Conservation (phyloP, 805 yeast species). For the Schwanniomyces pseudopolymorphus region DNA sequence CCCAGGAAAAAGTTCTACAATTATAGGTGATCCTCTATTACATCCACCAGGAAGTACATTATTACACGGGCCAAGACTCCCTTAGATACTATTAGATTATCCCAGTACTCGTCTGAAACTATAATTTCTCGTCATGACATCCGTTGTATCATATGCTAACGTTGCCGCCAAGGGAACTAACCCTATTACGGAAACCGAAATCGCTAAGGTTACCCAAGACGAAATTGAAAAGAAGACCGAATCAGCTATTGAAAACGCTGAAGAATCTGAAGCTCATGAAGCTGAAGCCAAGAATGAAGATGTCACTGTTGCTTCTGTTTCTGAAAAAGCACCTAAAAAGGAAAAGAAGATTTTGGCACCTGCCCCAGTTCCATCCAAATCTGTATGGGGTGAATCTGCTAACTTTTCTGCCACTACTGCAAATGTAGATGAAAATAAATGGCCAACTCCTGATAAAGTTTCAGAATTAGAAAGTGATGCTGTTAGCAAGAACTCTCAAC, state of each 20-base stretch:
- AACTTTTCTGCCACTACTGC: slow-evolving; percentile 10
- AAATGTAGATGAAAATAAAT: slow-evolving; percentile 40
- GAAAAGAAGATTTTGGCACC: slow-evolving; percentile 41
- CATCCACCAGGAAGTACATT: background rate
- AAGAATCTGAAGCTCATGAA: slow-evolving; percentile 5
- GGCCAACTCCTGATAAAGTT: slow-evolving; percentile 44
- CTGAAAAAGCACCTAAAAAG: slow-evolving; percentile 12
- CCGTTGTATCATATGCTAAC: slow-evolving; percentile 41
- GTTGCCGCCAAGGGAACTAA: slow-evolving; percentile 38
- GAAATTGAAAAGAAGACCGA: background rate
- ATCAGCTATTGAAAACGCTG: background rate
- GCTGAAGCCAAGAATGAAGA: slow-evolving; percentile 9
- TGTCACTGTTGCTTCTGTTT: slow-evolving; percentile 7
- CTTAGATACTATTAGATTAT: background rate
- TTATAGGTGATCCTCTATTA: background rate
- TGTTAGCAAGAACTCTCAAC: slow-evolving; percentile 14
- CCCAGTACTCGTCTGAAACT: background rate
- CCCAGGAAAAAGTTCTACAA: background rate
- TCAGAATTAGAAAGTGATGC: slow-evolving; percentile 14
- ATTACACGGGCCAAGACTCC: background rate
- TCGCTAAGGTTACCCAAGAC: background rate
- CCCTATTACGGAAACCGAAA: slow-evolving; percentile 1
- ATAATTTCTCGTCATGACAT: slow-evolving; percentile 13
- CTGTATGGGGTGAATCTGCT: slow-evolving; percentile 39
- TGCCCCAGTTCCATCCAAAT: slow-evolving; percentile 45